These are phyloP conservation scores for Emericellopsis terricola DNA, from an alignment of 495 filamentous ascomycete genomes.

Conservation along the genomic window DNA sequence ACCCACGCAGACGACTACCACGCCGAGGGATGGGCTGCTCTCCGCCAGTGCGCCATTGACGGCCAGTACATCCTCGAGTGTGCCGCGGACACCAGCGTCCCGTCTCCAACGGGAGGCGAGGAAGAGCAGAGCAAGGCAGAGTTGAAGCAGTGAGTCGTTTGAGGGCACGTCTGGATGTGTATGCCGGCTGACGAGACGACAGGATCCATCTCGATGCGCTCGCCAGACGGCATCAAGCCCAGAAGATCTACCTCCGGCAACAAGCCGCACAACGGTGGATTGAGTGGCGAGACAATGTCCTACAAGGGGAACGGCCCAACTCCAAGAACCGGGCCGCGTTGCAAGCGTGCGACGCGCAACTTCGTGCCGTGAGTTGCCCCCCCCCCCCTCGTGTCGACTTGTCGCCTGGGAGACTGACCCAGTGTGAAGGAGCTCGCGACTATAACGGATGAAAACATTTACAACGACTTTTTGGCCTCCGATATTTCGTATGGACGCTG, in stretches of 20 bases:
- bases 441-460: slow-evolving; percentile 49
- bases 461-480: slow-evolving; percentile 41
- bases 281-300: slow-evolving; percentile 46
- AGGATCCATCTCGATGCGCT: slow-evolving; percentile 67
- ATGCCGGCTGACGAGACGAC: too few species aligned
- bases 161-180: too few species aligned
- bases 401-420: neutral
- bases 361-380: slow-evolving; percentile 35
- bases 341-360: slow-evolving; percentile 35
- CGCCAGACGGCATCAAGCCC: slow-evolving; percentile 65
- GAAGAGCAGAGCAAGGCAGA: slow-evolving; percentile 58
- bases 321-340: slow-evolving; percentile 38
- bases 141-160: slow-evolving; percentile 45
- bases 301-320: slow-evolving; percentile 45
- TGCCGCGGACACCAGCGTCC: slow-evolving; percentile 44
- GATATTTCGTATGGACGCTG: slow-evolving; percentile 54
- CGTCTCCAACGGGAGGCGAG: slow-evolving; percentile 33
- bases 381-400: neutral
- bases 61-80: slow-evolving; percentile 55
- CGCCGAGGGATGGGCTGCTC: slow-evolving; percentile 57
- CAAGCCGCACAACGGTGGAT: slow-evolving; percentile 66
- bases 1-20: slow-evolving; percentile 47
- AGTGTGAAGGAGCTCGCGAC: slow-evolving; percentile 40
- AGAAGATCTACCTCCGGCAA: slow-evolving; percentile 68
- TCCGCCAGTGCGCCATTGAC: slow-evolving; percentile 57